phyloP scores from a whole-genome alignment of 495 filamentous ascomycete species.

The Tuber indicum region DNA sequence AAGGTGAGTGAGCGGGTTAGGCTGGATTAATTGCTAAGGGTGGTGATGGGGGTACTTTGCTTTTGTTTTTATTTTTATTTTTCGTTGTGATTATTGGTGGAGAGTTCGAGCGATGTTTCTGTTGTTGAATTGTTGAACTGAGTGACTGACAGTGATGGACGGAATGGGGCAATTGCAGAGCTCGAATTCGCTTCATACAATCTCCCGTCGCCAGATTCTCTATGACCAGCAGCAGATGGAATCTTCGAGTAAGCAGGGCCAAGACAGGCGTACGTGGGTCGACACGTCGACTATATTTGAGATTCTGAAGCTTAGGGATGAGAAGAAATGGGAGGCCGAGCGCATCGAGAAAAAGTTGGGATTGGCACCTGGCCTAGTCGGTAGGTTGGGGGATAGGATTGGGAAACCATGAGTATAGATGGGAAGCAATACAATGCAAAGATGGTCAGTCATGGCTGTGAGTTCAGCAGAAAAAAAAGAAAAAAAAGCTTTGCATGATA shows the following conservation, averaged over 20 bases:
- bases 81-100: not conserved
- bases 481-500: not conserved
- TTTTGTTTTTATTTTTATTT: not conserved
- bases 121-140: constrained; percentile 13
- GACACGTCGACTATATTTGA: constrained; percentile 30
- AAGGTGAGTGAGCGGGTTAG: constrained; percentile 7
- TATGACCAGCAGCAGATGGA: constrained; percentile 23
- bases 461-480: not conserved
- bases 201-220: constrained; percentile 30
- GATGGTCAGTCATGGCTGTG: not conserved
- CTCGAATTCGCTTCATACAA: constrained; percentile 31
- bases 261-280: constrained; percentile 21
- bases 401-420: constrained; percentile 21
- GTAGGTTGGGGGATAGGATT: constrained; percentile 25
- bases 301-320: constrained; percentile 29
- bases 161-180: constrained; percentile 7
- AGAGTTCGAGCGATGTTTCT: not conserved
- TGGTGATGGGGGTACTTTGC: not conserved
- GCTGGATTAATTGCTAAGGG: not conserved
- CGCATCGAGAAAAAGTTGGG: constrained; percentile 28
- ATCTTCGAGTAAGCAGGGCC: constrained; percentile 7
- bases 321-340: constrained; percentile 18
- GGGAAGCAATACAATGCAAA: not conserved
- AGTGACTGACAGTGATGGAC: not conserved
- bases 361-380: constrained; percentile 26